Evolutionary conservation across 768 basidiomycete genomes (phyloP).

Genomic region (Tylopilus felleus): DNA sequence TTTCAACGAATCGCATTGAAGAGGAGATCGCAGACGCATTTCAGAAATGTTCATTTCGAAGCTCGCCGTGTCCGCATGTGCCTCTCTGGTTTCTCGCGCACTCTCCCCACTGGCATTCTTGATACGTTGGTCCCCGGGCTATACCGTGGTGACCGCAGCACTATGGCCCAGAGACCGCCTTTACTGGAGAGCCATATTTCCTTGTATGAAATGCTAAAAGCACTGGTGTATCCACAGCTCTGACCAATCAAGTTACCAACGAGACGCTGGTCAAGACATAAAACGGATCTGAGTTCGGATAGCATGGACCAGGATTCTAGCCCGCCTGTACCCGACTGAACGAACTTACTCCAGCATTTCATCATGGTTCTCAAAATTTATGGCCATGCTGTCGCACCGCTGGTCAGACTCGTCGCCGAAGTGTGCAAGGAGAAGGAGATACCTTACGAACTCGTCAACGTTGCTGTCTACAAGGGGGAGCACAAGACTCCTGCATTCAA

Average conservation of each 20-base stretch:
- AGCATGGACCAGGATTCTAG: no score
- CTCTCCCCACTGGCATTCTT: not conserved
- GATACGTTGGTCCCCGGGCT: not conserved
- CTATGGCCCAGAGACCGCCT: no score
- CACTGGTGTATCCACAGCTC: not conserved
- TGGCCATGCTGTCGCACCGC: not conserved
- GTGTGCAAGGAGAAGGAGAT: constrained; percentile 47
- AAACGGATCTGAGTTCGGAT: not conserved
- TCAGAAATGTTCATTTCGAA: not conserved
- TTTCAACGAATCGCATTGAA: no score
- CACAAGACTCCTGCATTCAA: constrained; percentile 48
- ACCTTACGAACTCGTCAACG: constrained; percentile 43
- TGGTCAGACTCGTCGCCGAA: not conserved
- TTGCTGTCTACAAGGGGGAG: constrained; percentile 41
- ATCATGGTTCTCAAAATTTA: not conserved
- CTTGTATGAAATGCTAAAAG: no score
- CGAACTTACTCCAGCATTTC: not conserved
- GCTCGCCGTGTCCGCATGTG: not conserved
- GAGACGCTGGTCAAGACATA: not conserved
- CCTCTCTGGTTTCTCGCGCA: not conserved
- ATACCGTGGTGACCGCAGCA: not conserved
- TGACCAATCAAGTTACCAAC: not conserved
- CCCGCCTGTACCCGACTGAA: not conserved
- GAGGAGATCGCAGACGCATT: no score
- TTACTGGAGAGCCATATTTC: no score